Evolutionary conservation across 495 filamentous ascomycete genomes (phyloP).

Genomic region (Oidiodendron maius): DNA sequence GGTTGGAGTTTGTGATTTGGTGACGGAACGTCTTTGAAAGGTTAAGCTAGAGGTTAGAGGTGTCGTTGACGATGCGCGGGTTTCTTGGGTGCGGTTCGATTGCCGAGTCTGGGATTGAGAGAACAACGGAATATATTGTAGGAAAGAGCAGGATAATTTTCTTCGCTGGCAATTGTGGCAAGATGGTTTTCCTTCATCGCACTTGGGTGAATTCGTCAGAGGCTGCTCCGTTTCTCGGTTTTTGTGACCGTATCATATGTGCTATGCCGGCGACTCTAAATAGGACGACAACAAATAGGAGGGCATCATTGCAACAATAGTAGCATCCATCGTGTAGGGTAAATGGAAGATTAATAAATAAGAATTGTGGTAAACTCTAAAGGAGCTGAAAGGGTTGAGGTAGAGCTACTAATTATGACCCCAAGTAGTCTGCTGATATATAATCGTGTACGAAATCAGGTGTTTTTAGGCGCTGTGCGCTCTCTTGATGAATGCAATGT

Average conservation of each 20-base stretch:
- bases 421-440: not conserved
- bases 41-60: not conserved
- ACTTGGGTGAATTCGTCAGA: slow-evolving; percentile 1
- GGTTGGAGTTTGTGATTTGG: too few relatives aligned
- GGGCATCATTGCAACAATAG: not conserved
- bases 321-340: not conserved
- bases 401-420: not conserved
- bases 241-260: slow-evolving; percentile 3
- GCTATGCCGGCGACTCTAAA: slow-evolving; percentile 1
- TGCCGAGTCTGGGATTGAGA: not conserved
- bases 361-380: not conserved
- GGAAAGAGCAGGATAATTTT: slow-evolving; percentile 4
- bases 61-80: too few relatives aligned
- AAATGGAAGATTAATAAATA: too few relatives aligned
- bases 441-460: not conserved
- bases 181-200: slow-evolving; percentile 6
- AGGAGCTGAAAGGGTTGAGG: not conserved
- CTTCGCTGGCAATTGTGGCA: not conserved
- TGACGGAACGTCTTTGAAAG: too few relatives aligned
- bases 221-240: not conserved
- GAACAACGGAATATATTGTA: slow-evolving; percentile 9
- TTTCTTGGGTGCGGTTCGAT: not conserved
- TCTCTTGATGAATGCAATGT: too few relatives aligned
- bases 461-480: too few relatives aligned
- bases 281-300: not conserved